Conservation (phyloP, 1,284 basidiomycete species). For the Irpex rosettiformis region DNA sequence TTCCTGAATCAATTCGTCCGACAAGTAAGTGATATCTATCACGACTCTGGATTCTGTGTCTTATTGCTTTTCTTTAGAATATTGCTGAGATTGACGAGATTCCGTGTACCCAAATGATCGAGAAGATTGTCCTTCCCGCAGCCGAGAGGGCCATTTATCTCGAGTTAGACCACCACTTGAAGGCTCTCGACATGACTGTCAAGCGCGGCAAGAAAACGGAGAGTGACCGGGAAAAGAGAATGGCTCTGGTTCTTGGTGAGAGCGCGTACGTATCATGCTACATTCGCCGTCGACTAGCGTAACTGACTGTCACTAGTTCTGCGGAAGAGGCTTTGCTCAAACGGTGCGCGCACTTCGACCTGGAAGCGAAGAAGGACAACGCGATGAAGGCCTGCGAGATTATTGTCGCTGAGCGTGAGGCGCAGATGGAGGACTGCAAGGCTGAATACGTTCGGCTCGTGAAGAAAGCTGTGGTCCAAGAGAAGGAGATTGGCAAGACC, state of each 20-base stretch:
- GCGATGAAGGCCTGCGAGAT: slow-evolving; percentile 91
- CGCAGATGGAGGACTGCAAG: slow-evolving; percentile 79
- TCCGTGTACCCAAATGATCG: slow-evolving; percentile 68
- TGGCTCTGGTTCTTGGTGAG: slow-evolving; percentile 85
- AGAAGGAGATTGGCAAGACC: slow-evolving; percentile 61
- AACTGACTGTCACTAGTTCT: slow-evolving; percentile 25
- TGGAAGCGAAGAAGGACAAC: slow-evolving; percentile 71
- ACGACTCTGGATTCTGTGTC: neutral
- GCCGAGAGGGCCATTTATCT: slow-evolving; percentile 95
- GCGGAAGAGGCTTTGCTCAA: slow-evolving; percentile 91
- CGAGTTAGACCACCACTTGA: slow-evolving; percentile 92
- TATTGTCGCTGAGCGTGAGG: slow-evolving; percentile 79
- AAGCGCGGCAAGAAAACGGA: slow-evolving; percentile 84
- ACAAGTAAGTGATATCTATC: slow-evolving; percentile 50
- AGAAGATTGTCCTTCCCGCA: slow-evolving; percentile 77
- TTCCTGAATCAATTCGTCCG: slow-evolving; percentile 86
- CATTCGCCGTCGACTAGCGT: neutral
- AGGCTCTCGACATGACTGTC: slow-evolving; percentile 85
- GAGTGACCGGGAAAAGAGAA: slow-evolving; percentile 86
- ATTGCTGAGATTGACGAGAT: slow-evolving; percentile 97
- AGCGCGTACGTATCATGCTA: slow-evolving; percentile 59
- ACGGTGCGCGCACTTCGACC: slow-evolving; percentile 90
- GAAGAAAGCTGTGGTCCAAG: slow-evolving; percentile 60
- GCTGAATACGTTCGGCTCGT: slow-evolving; percentile 69
- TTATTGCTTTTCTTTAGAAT: slow-evolving; percentile 50